These are phyloP conservation scores for Boletus rubropictus DNA, from an alignment of 768 basidiomycete genomes.

Conservation along the genomic window DNA sequence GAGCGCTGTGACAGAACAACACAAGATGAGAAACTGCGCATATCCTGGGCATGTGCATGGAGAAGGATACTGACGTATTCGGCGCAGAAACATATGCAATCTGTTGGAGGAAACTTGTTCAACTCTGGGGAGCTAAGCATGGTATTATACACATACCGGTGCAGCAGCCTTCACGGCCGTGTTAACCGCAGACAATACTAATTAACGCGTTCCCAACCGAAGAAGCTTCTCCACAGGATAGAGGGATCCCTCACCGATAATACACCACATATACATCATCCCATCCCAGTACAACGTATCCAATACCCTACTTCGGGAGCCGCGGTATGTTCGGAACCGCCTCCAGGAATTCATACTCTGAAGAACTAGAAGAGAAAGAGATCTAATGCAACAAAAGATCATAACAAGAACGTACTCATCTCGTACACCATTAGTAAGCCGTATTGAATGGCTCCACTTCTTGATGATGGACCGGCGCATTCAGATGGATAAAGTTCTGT, in stretches of 20 bases:
- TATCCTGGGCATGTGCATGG: too few species aligned
- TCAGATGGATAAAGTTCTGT: constrained; percentile 14
- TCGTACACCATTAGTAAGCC: constrained; percentile 15
- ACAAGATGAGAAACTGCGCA: constrained; percentile 1
- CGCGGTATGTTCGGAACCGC: constrained; percentile 19
- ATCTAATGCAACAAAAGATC: neutral
- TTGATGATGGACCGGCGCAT: constrained; percentile 11
- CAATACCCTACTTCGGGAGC: constrained; percentile 9
- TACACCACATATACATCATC: constrained; percentile 22
- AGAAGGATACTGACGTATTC: constrained; percentile 17
- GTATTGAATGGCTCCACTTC: constrained; percentile 9
- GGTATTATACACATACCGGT: constrained; percentile 7
- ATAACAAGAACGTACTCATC: constrained; percentile 11
- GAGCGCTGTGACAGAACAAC: constrained; percentile 14
- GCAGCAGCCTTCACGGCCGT: constrained; percentile 11
- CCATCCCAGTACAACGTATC: constrained; percentile 24
- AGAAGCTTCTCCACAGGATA: neutral
- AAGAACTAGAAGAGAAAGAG: constrained; percentile 12
- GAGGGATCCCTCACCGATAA: constrained; percentile 11
- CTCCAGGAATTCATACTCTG: constrained; percentile 21
- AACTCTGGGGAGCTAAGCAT: too few species aligned
- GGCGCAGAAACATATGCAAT: constrained; percentile 7
- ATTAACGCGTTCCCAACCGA: neutral
- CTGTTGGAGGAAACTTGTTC: constrained; percentile 2
- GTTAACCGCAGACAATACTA: constrained; percentile 15